Conservation (phyloP, 805 yeast species). For the Cephaloascus albidus region DNA sequence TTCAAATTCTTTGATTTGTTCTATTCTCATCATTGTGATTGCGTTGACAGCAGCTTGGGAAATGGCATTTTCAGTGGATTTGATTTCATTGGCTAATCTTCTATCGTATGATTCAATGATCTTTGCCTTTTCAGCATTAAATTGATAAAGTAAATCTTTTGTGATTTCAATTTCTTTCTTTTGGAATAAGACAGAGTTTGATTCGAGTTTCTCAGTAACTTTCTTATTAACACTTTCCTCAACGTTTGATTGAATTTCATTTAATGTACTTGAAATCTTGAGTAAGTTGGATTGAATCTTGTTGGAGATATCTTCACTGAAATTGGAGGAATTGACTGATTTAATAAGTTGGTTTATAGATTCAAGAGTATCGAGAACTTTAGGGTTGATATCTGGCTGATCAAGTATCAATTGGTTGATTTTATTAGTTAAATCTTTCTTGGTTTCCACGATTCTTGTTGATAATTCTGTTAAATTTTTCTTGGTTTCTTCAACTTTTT, state of each 20-base stretch:
- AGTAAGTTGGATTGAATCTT: conserved; percentile 11
- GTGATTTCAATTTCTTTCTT: conserved; percentile 47
- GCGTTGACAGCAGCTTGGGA: conserved; percentile 68
- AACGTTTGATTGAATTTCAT: conserved; percentile 8
- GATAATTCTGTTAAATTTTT: conserved; percentile 5
- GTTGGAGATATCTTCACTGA: conserved; percentile 14
- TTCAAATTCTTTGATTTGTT: conserved; percentile 61
- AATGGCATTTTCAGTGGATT: conserved; percentile 56
- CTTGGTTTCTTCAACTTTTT: conserved; percentile 6
- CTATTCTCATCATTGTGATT: conserved; percentile 54
- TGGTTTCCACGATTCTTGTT: conserved; percentile 4
- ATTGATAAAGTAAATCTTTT: conserved; percentile 49
- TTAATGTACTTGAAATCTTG: conserved; percentile 7
- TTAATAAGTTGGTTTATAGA: conserved; percentile 22
- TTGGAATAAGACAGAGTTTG: conserved; percentile 12
- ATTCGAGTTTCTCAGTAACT: conserved; percentile 15
- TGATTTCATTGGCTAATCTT: conserved; percentile 54
- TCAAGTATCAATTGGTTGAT: conserved; percentile 3
- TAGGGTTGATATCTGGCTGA: conserved; percentile 4
- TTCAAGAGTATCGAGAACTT: conserved; percentile 10
- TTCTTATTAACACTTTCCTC: conserved; percentile 13
- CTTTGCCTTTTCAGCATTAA: conserved; percentile 49
- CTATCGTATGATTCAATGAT: conserved; percentile 51
- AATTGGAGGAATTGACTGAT: conserved; percentile 17
- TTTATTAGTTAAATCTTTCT: conserved; percentile 9